Conservation (phyloP, 768 basidiomycete species). For the Phanerodontia chrysosporium region DNA sequence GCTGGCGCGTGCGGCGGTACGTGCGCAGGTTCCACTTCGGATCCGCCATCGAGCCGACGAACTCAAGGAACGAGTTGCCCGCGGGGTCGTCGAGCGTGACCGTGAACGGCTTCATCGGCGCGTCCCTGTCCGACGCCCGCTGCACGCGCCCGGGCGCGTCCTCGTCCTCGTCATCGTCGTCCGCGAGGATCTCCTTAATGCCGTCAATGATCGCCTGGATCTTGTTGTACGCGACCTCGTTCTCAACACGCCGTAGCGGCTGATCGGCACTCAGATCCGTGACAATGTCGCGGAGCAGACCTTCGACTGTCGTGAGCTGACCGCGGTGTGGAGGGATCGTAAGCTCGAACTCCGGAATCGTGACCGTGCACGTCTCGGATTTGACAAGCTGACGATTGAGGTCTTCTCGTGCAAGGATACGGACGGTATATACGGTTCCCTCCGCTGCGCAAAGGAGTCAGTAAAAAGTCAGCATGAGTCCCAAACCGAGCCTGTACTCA, state of each 20-base stretch:
- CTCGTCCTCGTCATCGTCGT: slow-evolving; percentile 42
- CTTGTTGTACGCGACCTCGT: slow-evolving; percentile 64
- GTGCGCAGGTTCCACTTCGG: slow-evolving; percentile 89
- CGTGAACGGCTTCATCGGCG: slow-evolving; percentile 70
- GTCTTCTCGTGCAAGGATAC: slow-evolving; percentile 69
- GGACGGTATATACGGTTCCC: slow-evolving; percentile 77
- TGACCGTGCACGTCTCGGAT: slow-evolving; percentile 74
- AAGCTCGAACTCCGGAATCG: slow-evolving; percentile 84
- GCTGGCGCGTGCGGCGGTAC: slow-evolving; percentile 74
- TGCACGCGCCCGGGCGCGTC: slow-evolving; percentile 23
- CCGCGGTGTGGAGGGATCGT: slow-evolving; percentile 88
- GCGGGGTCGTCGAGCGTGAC: slow-evolving; percentile 87
- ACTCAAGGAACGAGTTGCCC: slow-evolving; percentile 96
- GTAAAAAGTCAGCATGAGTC: not conserved
- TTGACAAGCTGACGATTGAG: slow-evolving; percentile 93
- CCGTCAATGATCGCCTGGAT: slow-evolving; percentile 73
- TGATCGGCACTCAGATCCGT: slow-evolving; percentile 80
- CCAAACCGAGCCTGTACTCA: slow-evolving; percentile 32
- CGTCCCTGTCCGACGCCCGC: slow-evolving; percentile 37
- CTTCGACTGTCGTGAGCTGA: slow-evolving; percentile 96
- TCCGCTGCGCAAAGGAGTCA: slow-evolving; percentile 48
- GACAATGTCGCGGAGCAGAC: slow-evolving; percentile 78
- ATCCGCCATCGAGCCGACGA: slow-evolving; percentile 79
- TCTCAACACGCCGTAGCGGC: slow-evolving; percentile 75
- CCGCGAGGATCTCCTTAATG: slow-evolving; percentile 59